Evolutionary conservation across 805 yeast species (phyloP).

Genomic region (Metschnikowia chrysomelidarum): DNA sequence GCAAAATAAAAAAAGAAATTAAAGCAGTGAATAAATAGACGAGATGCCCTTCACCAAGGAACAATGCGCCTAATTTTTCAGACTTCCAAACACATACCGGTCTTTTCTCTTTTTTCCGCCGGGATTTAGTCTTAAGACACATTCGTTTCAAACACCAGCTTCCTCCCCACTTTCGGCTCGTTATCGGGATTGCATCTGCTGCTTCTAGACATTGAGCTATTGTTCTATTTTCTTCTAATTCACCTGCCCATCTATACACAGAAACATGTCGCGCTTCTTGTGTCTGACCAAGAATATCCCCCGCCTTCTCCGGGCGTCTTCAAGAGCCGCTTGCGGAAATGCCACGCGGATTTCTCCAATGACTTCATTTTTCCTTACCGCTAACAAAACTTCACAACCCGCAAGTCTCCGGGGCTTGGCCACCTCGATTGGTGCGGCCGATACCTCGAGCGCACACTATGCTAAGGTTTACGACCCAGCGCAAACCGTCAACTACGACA

Average conservation of each 20-base stretch:
- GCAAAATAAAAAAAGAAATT: slow-evolving; percentile 6
- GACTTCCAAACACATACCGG: background rate
- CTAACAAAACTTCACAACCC: no score
- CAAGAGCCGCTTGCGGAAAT: no score
- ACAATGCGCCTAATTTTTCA: no score
- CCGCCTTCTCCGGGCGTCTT: background rate
- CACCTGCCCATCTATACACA: background rate
- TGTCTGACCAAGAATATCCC: background rate
- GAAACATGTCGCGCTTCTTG: background rate
- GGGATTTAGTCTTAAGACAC: background rate
- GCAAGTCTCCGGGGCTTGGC: slow-evolving; percentile 9
- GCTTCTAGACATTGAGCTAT: no score
- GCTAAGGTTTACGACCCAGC: slow-evolving; percentile 45
- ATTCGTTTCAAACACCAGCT: background rate
- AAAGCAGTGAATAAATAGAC: slow-evolving; percentile 4
- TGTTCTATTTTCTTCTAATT: background rate
- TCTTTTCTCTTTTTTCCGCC: background rate
- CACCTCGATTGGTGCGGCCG: slow-evolving; percentile 43
- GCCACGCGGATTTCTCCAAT: no score
- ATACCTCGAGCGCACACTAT: slow-evolving; percentile 56
- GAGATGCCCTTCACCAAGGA: no score
- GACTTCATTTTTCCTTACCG: no score
- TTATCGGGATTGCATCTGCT: no score
- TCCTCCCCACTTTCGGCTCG: background rate
- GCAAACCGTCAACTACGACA: slow-evolving; percentile 20